Base-by-base conservation (phyloP, 176 grass and related monocot species). In the Eremochloa ophiuroides region DNA sequence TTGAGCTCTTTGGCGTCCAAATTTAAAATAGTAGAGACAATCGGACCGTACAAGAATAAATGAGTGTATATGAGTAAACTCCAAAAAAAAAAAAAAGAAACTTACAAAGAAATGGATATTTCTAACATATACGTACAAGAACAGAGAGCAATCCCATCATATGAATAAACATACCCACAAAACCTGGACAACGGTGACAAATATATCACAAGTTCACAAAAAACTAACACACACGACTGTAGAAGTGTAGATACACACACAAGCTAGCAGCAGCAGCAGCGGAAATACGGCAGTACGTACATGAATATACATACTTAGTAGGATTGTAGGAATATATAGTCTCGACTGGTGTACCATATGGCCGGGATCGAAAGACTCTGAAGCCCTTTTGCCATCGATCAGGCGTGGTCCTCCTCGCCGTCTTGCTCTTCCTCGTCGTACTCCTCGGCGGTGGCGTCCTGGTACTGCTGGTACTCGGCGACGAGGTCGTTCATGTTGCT, bases 401-500 rank as follows among this genome's bases (percentile, higher is more conserved):
- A 90, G 2, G 78, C 83, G 23, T 86, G 42, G 2, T 86, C 85
- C 71, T 85, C 83, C 1, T 82, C 88, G 18, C 5, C 88, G 15
- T 74, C 67, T 4, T 31, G 55, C 17, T 75, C 89, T 17, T 88
- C 89, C 26, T 90, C 89, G 18, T 88, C 85, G 25, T 70, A 66
- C 7, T 91, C 80, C 71, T 91, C 91, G 0, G 75, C 85, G 51
- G 93, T 89, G 78, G 95, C 95, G 53, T 98, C 95, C 88, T 98
- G 95, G 75, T 98, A 98, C 81, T 98, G 95, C 83, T 98, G 95
- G 81, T 98, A 98, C 85, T 98, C 95, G 0, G 95, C 87, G 6
- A 98, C 95, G 38, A 98, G 88, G 62, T 94, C 95, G 73, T 98
- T 98, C 95, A 98, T 98, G 74, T 98, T 98, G 90, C 95, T 98